These are phyloP conservation scores for Cystobasidiaceae sp. DNA, from an alignment of 1,284 basidiomycete genomes.

Conservation along the genomic window DNA sequence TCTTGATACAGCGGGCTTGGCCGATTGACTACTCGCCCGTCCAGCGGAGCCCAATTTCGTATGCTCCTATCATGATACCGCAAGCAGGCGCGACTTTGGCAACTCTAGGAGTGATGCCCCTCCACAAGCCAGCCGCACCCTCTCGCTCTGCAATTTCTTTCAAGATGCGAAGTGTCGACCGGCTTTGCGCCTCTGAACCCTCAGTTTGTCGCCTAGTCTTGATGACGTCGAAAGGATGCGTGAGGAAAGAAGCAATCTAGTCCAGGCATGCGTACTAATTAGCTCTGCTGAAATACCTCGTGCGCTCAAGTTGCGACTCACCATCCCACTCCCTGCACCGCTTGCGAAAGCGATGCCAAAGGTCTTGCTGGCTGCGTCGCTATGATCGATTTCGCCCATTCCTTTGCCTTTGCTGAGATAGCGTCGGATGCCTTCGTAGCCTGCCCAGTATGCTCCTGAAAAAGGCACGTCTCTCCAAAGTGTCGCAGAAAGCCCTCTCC, in stretches of 20 bases:
- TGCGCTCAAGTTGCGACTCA: slow-evolving; percentile 31
- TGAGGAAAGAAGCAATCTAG: slow-evolving; percentile 71
- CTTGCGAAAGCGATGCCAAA: slow-evolving; percentile 71
- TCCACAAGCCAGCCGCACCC: slow-evolving; percentile 71
- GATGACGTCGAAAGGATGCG: slow-evolving; percentile 92
- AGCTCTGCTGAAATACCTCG: background rate
- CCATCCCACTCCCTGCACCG: slow-evolving; percentile 70
- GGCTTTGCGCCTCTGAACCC: background rate
- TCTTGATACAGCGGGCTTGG: background rate
- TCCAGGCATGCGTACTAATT: background rate
- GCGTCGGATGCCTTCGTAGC: slow-evolving; percentile 48
- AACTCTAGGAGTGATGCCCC: slow-evolving; percentile 78
- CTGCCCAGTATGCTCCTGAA: slow-evolving; percentile 80
- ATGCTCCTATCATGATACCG: slow-evolving; percentile 94
- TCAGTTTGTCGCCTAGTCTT: slow-evolving; percentile 77
- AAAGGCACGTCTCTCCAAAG: slow-evolving; percentile 97
- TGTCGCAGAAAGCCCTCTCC: slow-evolving; percentile 85
- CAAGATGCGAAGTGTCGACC: slow-evolving; percentile 58
- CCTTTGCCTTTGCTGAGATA: slow-evolving; percentile 45
- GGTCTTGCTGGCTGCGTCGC: slow-evolving; percentile 58
- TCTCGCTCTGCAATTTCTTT: slow-evolving; percentile 69
- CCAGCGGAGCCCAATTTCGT: slow-evolving; percentile 53
- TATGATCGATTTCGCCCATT: slow-evolving; percentile 45
- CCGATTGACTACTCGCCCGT: slow-evolving; percentile 5
- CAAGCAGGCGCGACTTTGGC: slow-evolving; percentile 98